phyloP scores from a whole-genome alignment of 192 early-diverging fungal species.

The Pilobolus umbonatus region DNA sequence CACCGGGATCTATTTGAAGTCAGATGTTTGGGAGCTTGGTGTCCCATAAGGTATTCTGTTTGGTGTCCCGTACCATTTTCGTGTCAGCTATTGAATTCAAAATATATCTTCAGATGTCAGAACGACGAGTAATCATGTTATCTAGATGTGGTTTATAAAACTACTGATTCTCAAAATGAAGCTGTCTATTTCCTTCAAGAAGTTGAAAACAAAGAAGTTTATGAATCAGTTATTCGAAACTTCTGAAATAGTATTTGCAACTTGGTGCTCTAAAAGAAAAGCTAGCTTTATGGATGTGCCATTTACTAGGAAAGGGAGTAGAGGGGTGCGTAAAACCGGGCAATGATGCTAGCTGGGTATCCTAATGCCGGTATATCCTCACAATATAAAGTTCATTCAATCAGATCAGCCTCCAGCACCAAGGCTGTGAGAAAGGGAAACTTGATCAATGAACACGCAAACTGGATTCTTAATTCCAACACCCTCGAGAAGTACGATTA shows the following conservation, averaged over 20 bases:
- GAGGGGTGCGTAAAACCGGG: too few relatives aligned
- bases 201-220: slow-evolving; percentile 7
- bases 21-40: too few relatives aligned
- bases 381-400: neutral
- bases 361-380: too few relatives aligned
- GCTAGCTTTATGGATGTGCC: neutral
- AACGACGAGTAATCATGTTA: slow-evolving; percentile 4
- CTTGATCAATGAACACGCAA: neutral
- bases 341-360: too few relatives aligned
- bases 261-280: slow-evolving; percentile 9
- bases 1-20: too few relatives aligned
- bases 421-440: neutral
- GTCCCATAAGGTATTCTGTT: too few relatives aligned
- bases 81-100: too few relatives aligned
- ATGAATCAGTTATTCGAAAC: slow-evolving; percentile 2
- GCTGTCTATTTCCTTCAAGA: neutral
- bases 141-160: neutral
- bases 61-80: too few relatives aligned
- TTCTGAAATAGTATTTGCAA: too few relatives aligned
- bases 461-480: neutral
- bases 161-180: neutral
- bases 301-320: slow-evolving; percentile 2
- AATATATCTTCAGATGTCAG: too few relatives aligned
- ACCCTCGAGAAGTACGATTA: slow-evolving; percentile 5
- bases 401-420: neutral